A percentile compares a stretch with the other conserved stretches of the same genome.
Evolutionary conservation across 345 rosid species (phyloP).

Genomic region (Salix koriyanagi): DNA sequence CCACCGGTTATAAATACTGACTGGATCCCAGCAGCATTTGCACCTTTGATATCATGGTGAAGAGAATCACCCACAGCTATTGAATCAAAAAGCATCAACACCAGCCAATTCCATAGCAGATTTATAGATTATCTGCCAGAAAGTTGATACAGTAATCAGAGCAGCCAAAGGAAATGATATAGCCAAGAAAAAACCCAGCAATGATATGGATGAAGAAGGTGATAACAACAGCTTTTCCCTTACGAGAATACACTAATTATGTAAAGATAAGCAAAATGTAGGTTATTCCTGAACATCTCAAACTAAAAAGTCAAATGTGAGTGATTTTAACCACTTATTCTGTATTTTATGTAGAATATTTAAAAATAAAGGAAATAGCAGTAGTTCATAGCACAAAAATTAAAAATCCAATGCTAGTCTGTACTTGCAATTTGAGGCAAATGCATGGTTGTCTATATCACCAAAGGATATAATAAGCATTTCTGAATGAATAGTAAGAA

Average conservation of each 20-base stretch:
- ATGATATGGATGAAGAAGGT: background rate
- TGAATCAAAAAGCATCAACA: constrained; percentile 46
- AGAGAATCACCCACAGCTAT: constrained; percentile 89
- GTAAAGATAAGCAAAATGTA: too few relatives aligned
- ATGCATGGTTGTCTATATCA: background rate
- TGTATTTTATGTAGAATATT: background rate
- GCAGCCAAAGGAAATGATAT: background rate
- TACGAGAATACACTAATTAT: too few relatives aligned
- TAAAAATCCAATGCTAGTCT: background rate
- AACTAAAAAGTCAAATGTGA: background rate
- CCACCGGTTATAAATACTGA: constrained; percentile 71
- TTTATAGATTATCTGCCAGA: constrained; percentile 67
- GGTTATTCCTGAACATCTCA: background rate
- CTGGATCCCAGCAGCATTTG: constrained; percentile 73
- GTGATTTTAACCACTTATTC: background rate
- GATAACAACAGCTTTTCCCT: too few relatives aligned
- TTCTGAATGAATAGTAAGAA: background rate
- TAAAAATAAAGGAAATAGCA: background rate
- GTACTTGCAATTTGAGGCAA: background rate
- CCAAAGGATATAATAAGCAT: background rate
- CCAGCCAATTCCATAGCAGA: constrained; percentile 71
- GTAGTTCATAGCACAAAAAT: background rate
- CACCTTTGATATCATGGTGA: constrained; percentile 88
- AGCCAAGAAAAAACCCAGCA: background rate
- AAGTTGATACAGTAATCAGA: background rate